Evolutionary conservation across 306 rosid genomes (phyloP).

Genomic region (Lupinus albus): DNA sequence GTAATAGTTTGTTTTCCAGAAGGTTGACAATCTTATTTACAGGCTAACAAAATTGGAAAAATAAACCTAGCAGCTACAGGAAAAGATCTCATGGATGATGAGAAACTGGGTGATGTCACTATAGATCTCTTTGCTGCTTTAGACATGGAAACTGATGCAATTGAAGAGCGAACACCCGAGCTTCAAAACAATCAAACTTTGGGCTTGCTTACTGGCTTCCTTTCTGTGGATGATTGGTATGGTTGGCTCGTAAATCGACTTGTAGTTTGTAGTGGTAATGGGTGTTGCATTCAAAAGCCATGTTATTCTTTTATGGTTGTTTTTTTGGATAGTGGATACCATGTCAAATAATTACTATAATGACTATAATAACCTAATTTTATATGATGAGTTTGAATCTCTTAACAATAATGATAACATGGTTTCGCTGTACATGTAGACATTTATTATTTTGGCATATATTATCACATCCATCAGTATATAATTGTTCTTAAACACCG

Average conservation of each 20-base stretch:
- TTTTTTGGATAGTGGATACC: slow-evolving; percentile 24
- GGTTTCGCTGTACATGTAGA: slow-evolving; percentile 3
- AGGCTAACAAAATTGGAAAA: slow-evolving; percentile 94
- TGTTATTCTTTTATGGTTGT: slow-evolving; percentile 5
- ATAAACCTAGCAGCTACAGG: slow-evolving; percentile 98
- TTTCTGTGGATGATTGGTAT: slow-evolving; percentile 93
- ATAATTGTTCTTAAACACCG: background rate
- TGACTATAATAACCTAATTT: background rate
- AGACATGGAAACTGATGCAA: slow-evolving; percentile 81
- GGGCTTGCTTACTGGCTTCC: slow-evolving; percentile 96
- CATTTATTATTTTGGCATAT: slow-evolving; percentile 20
- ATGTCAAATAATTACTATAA: slow-evolving; percentile 10
- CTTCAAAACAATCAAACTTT: slow-evolving; percentile 82
- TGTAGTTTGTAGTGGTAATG: slow-evolving; percentile 10
- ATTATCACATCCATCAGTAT: background rate
- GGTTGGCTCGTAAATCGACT: slow-evolving; percentile 31
- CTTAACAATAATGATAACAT: slow-evolving; percentile 2
- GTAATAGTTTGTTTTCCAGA: slow-evolving; percentile 20
- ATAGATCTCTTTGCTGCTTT: slow-evolving; percentile 83
- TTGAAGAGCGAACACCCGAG: slow-evolving; percentile 75
- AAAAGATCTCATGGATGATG: slow-evolving; percentile 97
- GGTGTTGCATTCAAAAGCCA: background rate
- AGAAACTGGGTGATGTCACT: slow-evolving; percentile 87
- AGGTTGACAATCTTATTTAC: slow-evolving; percentile 41
- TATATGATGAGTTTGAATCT: slow-evolving; percentile 4